phyloP scores from a whole-genome alignment of 2,329 filamentous ascomycete species.

The Hymenoscyphus albidus region DNA sequence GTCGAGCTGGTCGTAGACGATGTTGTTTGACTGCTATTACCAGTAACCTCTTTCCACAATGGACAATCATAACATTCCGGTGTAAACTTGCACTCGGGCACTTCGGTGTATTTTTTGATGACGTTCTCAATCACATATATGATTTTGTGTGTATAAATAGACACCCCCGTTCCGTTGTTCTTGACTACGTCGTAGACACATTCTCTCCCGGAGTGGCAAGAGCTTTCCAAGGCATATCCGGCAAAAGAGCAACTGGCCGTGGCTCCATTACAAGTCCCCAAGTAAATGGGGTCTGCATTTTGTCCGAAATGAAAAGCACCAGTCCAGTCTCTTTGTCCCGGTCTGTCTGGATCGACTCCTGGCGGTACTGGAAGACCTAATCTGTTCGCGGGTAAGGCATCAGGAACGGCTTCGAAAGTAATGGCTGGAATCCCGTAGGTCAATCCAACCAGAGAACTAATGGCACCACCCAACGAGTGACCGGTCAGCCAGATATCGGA shows the following conservation, averaged over 20 bases:
- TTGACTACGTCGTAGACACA: slow-evolving; percentile 91
- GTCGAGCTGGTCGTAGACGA: slow-evolving; percentile 60
- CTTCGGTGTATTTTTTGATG: slow-evolving; percentile 74
- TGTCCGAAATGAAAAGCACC: slow-evolving; percentile 90
- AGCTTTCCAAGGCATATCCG: slow-evolving; percentile 88
- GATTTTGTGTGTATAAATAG: slow-evolving; percentile 88
- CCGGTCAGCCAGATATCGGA: slow-evolving; percentile 86
- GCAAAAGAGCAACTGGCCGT: slow-evolving; percentile 86
- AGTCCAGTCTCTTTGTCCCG: slow-evolving; percentile 68
- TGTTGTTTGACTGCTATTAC: slow-evolving; percentile 77
- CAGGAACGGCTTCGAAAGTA: slow-evolving; percentile 89
- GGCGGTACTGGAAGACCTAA: slow-evolving; percentile 84
- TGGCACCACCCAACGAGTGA: slow-evolving; percentile 86
- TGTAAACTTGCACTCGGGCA: slow-evolving; percentile 72
- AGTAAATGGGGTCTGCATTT: slow-evolving; percentile 91
- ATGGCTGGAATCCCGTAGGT: slow-evolving; percentile 90
- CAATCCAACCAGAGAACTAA: slow-evolving; percentile 81
- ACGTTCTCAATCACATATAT: slow-evolving; percentile 84
- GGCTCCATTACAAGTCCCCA: slow-evolving; percentile 88
- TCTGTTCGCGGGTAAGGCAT: slow-evolving; percentile 79
- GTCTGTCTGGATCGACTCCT: slow-evolving; percentile 64
- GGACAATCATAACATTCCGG: slow-evolving; percentile 84
- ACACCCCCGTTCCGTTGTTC: slow-evolving; percentile 89
- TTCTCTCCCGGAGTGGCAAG: slow-evolving; percentile 85
- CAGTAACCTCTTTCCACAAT: slow-evolving; percentile 73